Evolutionary conservation across 169 alveolate species (phyloP), one percentile per base, ranked within the genome.

Genomic region (Neospora caninum): DNA sequence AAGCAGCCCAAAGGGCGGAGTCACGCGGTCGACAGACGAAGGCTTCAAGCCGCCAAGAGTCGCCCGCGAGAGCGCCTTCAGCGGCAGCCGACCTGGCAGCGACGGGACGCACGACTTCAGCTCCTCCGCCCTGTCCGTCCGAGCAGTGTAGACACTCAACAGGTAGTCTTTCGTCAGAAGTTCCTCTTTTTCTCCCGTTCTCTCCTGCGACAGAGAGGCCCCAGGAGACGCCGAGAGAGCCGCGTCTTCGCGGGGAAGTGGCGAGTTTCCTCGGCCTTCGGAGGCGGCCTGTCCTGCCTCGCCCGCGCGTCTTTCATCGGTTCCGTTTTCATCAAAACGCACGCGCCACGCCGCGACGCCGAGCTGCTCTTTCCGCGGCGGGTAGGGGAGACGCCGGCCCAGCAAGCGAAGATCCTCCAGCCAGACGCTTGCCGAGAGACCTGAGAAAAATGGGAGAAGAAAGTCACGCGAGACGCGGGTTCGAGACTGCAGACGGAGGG

Each of bases 361-460:
- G 16, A 91, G 49, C 54, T 73, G 94, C 80, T 41, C 49, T 45
- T 13, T 25, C 27, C 58, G n/a, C 39, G 88, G 94, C 41, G 94
- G 88, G 87, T 9, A 91, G 38, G 94, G 94, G 54, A 91, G 69
- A 2, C 94, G 88, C 80, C 94, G 58, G 25, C 94, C 94, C n/a
- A 91, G 18, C 70, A 91, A 38, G 31, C 80, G 69, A 0, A 80
- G 80, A 43, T 91, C 94, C 29, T 91, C 94, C 0, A 43, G 80
- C 92, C 92, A 86, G 43, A 86, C 92, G 80, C 80, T 39, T 18
- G 80, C 41, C 7, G 86, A 78, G 39, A 78, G 29, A 0, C 45
- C 86, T 78, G 45, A 4, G n/a, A 78, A 78, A 43, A 78, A 78
- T 2, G n/a, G 4, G 42, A 78, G 20, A 20, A 38, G 45, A 13